phyloP scores from a whole-genome alignment of 306 rosid species.

The Pyrus communis region DNA sequence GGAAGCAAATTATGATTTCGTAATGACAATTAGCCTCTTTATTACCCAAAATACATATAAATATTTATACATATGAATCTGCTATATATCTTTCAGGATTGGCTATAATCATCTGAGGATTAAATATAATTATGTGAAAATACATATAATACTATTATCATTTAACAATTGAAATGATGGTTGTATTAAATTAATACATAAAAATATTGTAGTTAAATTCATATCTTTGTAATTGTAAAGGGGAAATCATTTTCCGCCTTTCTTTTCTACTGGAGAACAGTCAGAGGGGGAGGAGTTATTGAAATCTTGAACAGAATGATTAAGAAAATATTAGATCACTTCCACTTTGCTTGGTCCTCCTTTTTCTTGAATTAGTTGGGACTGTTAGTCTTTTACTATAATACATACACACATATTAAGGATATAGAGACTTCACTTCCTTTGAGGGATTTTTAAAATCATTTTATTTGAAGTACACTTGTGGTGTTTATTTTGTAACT shows the following conservation, averaged over 20 bases:
- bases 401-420: too few relatives aligned
- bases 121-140: too few relatives aligned
- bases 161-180: too few relatives aligned
- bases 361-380: background rate
- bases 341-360: conserved; percentile 12
- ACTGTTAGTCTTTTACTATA: too few relatives aligned
- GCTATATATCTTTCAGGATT: background rate
- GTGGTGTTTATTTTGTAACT: too few relatives aligned
- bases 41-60: background rate
- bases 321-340: background rate
- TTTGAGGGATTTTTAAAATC: too few relatives aligned
- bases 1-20: background rate
- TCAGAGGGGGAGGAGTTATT: conserved; percentile 15
- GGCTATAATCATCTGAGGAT: too few relatives aligned
- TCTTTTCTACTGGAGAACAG: conserved; percentile 29
- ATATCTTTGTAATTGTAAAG: background rate
- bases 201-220: too few relatives aligned
- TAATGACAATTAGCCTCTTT: conserved; percentile 1
- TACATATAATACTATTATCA: too few relatives aligned
- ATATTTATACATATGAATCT: background rate
- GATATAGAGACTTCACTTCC: too few relatives aligned
- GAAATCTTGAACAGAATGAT: conserved; percentile 14
- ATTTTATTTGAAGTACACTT: too few relatives aligned
- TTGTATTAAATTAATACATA: too few relatives aligned
- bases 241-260: background rate